Evolutionary conservation across 106 monocot genomes (phyloP).

Genomic region (Amphibolis antarctica): DNA sequence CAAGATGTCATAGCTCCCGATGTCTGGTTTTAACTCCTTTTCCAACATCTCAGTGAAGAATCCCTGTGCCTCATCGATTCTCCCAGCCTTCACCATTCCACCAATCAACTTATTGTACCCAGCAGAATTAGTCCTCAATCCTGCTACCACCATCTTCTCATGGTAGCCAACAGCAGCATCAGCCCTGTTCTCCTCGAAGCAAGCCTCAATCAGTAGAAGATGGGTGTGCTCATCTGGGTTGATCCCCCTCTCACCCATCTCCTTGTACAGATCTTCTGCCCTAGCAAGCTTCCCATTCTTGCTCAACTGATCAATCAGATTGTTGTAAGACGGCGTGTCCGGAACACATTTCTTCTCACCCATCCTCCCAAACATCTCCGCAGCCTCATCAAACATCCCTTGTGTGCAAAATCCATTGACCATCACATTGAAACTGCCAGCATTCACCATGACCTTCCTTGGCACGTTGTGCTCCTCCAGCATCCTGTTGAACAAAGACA

Average conservation of each 20-base stretch:
- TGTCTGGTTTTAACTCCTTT: slow-evolving; percentile 65
- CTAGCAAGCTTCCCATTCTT: slow-evolving; percentile 33
- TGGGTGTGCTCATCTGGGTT: slow-evolving; percentile 78
- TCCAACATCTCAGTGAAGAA: slow-evolving; percentile 69
- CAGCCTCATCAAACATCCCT: slow-evolving; percentile 55
- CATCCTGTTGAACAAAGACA: slow-evolving; percentile 65
- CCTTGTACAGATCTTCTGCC: slow-evolving; percentile 57
- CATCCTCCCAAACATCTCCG: slow-evolving; percentile 54
- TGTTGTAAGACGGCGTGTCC: slow-evolving; percentile 75
- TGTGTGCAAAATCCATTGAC: slow-evolving; percentile 60
- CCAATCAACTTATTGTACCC: slow-evolving; percentile 61
- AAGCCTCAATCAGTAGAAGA: slow-evolving; percentile 55
- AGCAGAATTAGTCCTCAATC: slow-evolving; percentile 62
- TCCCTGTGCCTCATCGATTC: slow-evolving; percentile 56
- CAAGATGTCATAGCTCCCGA: slow-evolving; percentile 58
- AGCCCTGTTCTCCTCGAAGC: slow-evolving; percentile 49
- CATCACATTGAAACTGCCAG: slow-evolving; percentile 94
- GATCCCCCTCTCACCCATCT: slow-evolving; percentile 60
- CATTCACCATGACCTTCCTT: slow-evolving; percentile 47
- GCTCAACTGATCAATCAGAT: slow-evolving; percentile 67
- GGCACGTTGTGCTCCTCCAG: slow-evolving; percentile 59
- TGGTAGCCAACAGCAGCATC: slow-evolving; percentile 63
- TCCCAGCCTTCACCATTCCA: slow-evolving; percentile 43
- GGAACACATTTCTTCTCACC: slow-evolving; percentile 61
- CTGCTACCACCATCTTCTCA: slow-evolving; percentile 58